Conservation (phyloP, 495 filamentous ascomycete species). For the Parachaetomium inaequale region DNA sequence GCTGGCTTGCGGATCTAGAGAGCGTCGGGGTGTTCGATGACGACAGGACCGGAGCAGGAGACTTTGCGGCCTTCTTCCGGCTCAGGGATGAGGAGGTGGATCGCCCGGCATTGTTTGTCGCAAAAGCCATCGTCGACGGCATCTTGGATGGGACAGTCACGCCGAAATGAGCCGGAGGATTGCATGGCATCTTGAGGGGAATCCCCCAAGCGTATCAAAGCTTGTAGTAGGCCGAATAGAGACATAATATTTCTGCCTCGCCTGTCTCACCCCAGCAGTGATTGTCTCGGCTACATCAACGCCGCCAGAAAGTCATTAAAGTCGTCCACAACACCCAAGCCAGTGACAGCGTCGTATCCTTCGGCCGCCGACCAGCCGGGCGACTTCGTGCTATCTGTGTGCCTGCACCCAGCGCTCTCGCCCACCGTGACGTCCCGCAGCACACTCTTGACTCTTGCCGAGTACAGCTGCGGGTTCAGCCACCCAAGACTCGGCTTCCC, state of each 20-base stretch:
- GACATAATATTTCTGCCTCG: no score
- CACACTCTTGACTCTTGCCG: conserved; percentile 23
- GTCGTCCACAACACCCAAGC: conserved; percentile 38
- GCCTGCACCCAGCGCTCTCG: conserved; percentile 34
- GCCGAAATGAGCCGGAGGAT: background rate
- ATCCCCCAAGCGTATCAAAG: no score
- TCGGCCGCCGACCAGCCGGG: conserved; percentile 34
- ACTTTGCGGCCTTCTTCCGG: background rate
- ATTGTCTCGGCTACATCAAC: conserved; percentile 17
- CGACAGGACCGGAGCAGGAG: background rate
- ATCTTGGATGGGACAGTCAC: background rate
- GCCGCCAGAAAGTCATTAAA: conserved; percentile 33
- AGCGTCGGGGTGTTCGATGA: background rate
- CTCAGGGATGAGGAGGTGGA: background rate
- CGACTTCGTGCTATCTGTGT: conserved; percentile 21
- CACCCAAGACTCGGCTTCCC: conserved; percentile 41
- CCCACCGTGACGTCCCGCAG: conserved; percentile 37
- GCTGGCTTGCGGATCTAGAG: background rate
- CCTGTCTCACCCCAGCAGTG: no score
- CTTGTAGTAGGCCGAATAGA: no score
- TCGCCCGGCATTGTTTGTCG: background rate
- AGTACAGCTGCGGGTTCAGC: conserved; percentile 40
- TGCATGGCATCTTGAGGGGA: no score
- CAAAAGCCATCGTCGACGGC: background rate
- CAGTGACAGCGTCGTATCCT: conserved; percentile 41